Evolutionary conservation across 345 rosid species (phyloP), one percentile per base, ranked within the genome.

Genomic region (Aethionema arabicum): DNA sequence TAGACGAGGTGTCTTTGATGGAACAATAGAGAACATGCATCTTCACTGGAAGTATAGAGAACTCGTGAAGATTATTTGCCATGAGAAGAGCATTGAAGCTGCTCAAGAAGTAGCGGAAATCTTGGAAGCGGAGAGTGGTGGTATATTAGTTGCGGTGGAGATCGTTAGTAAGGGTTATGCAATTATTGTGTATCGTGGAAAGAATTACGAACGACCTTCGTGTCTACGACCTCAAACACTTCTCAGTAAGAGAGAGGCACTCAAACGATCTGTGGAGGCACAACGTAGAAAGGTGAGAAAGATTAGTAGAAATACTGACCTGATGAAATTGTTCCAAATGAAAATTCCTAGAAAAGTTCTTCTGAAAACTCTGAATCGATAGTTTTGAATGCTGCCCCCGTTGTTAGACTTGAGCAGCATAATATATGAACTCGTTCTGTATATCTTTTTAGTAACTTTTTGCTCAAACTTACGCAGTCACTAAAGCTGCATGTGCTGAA

Each of bases 41-140:
- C 96, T 92, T 65, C 98, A 92, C 67, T 89, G 98, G 98, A 92
- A 92, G 77, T 85, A 92, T 70, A 79, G 98, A 81, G 98, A 92
- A 72, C 93, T 92, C 64, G 91, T 92, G 75, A 92, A 89, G 80
- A 68, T 92, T 65, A 81, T 92, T 53, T 76, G 78, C 67, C 81
- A 80, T 61, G 88, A 84, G 72, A 74, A 47, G 66, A 78, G 72
- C 70, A 66, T 79, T 29, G 81, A 84, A 63, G 80, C 81, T 76
- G 88, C 74, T 72, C 47, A 77, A 61, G 78, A 78, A 66, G 91
- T 78, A 61, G 97, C 95, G 29, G 74, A 44, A 47, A 81, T 67
- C 57, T 82, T 92, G 68, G 96, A 89, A 72, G 83, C 84, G 35
- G 95, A 85, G 81, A 92, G 96, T 78, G 95, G 96, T 54, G 98